A percentile compares a stretch with the other conserved stretches of the same genome.
phyloP scores from a whole-genome alignment of 352 stramenopile genomes.

The Albugo laibachii region DNA sequence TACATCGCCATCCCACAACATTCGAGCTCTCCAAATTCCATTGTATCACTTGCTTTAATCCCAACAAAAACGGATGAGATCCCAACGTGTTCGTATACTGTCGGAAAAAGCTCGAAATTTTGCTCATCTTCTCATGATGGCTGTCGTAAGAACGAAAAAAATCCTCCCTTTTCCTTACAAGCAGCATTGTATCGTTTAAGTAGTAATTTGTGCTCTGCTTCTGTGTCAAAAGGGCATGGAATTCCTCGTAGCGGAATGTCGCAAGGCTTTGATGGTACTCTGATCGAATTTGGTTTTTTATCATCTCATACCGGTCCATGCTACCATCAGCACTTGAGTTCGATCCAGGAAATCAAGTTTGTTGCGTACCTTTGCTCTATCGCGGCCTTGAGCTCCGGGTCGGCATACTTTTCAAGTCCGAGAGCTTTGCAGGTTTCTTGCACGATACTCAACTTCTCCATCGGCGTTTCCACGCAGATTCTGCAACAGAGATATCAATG shows the following conservation, averaged over 20 bases:
- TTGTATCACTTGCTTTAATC: conserved; percentile 25
- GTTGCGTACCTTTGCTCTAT: conserved; percentile 20
- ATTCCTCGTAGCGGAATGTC: conserved; percentile 24
- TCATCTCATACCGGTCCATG: conserved; percentile 26
- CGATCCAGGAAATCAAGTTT: not conserved
- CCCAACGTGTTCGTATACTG: conserved; percentile 9
- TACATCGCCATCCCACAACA: conserved; percentile 48
- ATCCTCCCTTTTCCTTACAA: too few species aligned
- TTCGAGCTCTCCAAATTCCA: conserved; percentile 43
- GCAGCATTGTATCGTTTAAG: not conserved
- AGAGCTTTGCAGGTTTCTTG: conserved; percentile 14
- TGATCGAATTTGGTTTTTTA: conserved; percentile 45
- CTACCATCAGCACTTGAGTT: conserved; percentile 9
- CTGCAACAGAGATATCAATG: not conserved
- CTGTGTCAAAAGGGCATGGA: conserved; percentile 16
- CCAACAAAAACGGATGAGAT: conserved; percentile 46
- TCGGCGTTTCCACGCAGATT: not conserved
- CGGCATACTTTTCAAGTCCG: conserved; percentile 21
- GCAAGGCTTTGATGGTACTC: conserved; percentile 31
- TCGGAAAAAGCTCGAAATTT: too few species aligned
- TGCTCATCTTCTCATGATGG: too few species aligned
- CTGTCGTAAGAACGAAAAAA: too few species aligned
- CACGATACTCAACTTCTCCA: conserved; percentile 4
- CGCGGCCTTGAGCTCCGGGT: conserved; percentile 14
- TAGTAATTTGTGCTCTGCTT: conserved; percentile 16